Conservation (phyloP, 495 filamentous ascomycete species). For the Lophiostoma macrostomum region DNA sequence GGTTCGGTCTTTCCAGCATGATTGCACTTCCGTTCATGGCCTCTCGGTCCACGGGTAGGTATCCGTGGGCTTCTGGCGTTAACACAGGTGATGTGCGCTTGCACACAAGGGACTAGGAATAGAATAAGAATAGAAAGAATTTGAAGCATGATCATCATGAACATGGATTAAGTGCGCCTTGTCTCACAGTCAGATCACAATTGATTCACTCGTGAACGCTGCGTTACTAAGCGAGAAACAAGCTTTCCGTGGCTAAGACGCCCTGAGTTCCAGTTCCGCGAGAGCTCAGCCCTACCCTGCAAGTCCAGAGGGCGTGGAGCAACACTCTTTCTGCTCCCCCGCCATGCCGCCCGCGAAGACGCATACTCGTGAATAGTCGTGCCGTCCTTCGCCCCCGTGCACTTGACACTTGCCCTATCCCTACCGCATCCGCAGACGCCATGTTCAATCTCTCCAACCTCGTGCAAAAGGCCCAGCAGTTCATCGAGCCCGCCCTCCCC, state of each 20-base stretch:
- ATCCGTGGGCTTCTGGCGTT: no score
- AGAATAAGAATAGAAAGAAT: no score
- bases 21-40: no score
- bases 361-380: constrained; percentile 7
- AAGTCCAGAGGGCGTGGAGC: no score
- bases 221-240: constrained; percentile 11
- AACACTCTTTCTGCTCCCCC: background rate
- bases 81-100: no score
- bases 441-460: constrained; percentile 66
- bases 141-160: no score
- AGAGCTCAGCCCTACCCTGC: constrained; percentile 28
- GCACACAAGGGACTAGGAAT: no score
- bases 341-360: constrained; percentile 13
- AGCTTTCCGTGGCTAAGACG: constrained; percentile 3
- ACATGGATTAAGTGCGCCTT: no score
- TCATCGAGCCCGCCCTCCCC: constrained; percentile 81
- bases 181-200: no score
- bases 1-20: no score
- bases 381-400: background rate
- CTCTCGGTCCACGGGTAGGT: no score
- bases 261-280: constrained; percentile 5
- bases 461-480: constrained; percentile 90
- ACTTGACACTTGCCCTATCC: background rate
- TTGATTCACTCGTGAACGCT: no score
- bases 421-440: constrained; percentile 6